Evolutionary conservation across 768 basidiomycete genomes (phyloP).

Genomic region (Paxillus ammoniavirescens): DNA sequence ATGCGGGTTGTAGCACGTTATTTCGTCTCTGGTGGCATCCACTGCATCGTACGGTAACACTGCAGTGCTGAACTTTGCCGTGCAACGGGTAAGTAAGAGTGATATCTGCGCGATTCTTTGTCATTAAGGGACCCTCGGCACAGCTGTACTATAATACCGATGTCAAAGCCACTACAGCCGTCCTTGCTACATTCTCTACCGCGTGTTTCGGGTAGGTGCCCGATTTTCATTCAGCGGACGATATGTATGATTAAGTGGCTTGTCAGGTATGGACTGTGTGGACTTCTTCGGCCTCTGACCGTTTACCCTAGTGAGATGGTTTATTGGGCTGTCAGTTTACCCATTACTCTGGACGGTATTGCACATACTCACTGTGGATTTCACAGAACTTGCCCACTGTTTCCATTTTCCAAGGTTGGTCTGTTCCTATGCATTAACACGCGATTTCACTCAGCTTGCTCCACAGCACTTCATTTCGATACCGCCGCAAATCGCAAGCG

Average conservation of each 20-base stretch:
- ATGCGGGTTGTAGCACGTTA: conserved; percentile 44
- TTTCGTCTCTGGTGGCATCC: conserved; percentile 54
- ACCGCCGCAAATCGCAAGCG: conserved; percentile 43
- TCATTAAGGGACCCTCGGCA: neutral
- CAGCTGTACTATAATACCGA: conserved; percentile 61
- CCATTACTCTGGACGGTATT: neutral
- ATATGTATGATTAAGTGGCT: neutral
- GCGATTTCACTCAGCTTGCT: conserved; percentile 23
- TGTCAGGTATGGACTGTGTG: conserved; percentile 57
- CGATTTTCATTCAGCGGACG: neutral
- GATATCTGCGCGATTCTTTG: neutral
- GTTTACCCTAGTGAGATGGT: conserved; percentile 67
- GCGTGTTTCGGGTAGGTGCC: conserved; percentile 55
- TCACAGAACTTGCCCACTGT: conserved; percentile 53
- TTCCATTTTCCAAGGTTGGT: conserved; percentile 55
- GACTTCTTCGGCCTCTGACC: conserved; percentile 54
- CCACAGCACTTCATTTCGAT: conserved; percentile 50
- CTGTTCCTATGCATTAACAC: conserved; percentile 6
- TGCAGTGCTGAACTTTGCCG: conserved; percentile 60
- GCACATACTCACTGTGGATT: neutral
- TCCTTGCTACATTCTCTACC: conserved; percentile 63
- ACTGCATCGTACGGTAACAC: conserved; percentile 53
- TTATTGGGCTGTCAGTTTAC: conserved; percentile 48
- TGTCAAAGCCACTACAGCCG: conserved; percentile 52
- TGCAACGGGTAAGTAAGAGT: conserved; percentile 44